Percentiles rank a stretch among this genome's conserved stretches.
Conservation (phyloP, 176 grass and related monocot genomes). For the Thalia dealbata region DNA sequence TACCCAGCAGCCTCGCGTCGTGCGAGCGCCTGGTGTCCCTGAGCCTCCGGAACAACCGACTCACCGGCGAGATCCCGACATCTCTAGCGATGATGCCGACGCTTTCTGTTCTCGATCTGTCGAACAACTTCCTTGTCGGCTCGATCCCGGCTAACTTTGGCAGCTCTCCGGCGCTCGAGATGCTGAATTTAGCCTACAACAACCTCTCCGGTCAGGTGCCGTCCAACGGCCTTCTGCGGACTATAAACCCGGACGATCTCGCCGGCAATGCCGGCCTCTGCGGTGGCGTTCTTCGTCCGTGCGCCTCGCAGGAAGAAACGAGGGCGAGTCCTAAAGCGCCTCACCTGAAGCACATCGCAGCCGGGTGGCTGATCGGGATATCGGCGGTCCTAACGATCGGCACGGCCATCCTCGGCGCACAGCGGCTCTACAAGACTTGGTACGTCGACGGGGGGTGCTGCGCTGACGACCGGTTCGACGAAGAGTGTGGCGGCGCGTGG, state of each 20-base stretch:
- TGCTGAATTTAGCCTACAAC: constrained; percentile 88
- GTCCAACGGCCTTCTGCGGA: constrained; percentile 47
- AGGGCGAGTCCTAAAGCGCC: constrained; percentile 22
- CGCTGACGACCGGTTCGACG: constrained; percentile 32
- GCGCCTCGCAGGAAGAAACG: constrained; percentile 24
- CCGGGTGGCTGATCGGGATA: constrained; percentile 72
- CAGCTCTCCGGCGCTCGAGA: constrained; percentile 74
- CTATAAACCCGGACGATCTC: constrained; percentile 83
- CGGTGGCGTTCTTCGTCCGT: constrained; percentile 52
- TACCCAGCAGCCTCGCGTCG: constrained; percentile 63
- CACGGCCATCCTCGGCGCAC: constrained; percentile 34
- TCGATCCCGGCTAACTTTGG: constrained; percentile 79
- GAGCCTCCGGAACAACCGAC: constrained; percentile 57
- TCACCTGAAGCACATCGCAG: constrained; percentile 65
- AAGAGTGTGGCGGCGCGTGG: constrained; percentile 50
- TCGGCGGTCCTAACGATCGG: constrained; percentile 25
- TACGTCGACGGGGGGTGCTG: constrained; percentile 53
- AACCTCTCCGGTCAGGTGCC: constrained; percentile 76
- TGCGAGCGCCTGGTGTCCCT: constrained; percentile 70
- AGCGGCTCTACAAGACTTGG: constrained; percentile 54
- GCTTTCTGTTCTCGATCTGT: constrained; percentile 72
- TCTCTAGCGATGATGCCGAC: constrained; percentile 76
- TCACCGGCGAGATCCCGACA: constrained; percentile 55
- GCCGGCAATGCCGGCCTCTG: constrained; percentile 73
- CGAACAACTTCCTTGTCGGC: constrained; percentile 74